Conservation (phyloP, 2,329 filamentous ascomycete species). For the Fusarium metavorans region DNA sequence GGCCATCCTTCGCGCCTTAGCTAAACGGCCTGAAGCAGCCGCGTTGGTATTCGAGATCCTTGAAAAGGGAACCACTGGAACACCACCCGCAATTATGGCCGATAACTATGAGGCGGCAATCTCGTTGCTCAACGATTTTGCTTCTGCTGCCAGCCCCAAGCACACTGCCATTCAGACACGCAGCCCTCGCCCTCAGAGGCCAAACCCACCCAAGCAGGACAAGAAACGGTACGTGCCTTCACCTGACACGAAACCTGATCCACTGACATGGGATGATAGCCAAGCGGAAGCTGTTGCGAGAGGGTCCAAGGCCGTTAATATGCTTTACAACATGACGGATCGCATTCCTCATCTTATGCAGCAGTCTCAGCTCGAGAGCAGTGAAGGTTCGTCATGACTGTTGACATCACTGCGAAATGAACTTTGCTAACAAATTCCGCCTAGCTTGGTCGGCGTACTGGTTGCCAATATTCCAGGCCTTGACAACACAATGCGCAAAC, state of each 20-base stretch:
- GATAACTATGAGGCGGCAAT: slow-evolving; percentile 96
- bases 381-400: slow-evolving; percentile 71
- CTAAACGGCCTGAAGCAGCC: slow-evolving; percentile 76
- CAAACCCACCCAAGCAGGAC: slow-evolving; percentile 41
- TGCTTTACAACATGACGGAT: slow-evolving; percentile 84
- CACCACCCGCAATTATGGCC: slow-evolving; percentile 86
- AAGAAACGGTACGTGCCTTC: slow-evolving; percentile 39
- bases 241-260: not conserved
- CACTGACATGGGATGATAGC: slow-evolving; percentile 32
- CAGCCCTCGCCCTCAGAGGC: slow-evolving; percentile 61
- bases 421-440: slow-evolving; percentile 21
- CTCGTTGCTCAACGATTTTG: slow-evolving; percentile 87
- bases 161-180: slow-evolving; percentile 76
- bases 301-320: slow-evolving; percentile 82
- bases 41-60: slow-evolving; percentile 88
- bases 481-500: slow-evolving; percentile 93
- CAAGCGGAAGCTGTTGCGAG: slow-evolving; percentile 72
- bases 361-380: slow-evolving; percentile 90
- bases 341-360: slow-evolving; percentile 89
- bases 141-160: slow-evolving; percentile 81
- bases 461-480: slow-evolving; percentile 91
- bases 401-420: not conserved
- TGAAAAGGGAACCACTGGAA: slow-evolving; percentile 78
- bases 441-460: slow-evolving; percentile 97
- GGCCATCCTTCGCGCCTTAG: slow-evolving; percentile 85